Conservation (phyloP, 805 yeast genomes). For the Lipomyces kockii region DNA sequence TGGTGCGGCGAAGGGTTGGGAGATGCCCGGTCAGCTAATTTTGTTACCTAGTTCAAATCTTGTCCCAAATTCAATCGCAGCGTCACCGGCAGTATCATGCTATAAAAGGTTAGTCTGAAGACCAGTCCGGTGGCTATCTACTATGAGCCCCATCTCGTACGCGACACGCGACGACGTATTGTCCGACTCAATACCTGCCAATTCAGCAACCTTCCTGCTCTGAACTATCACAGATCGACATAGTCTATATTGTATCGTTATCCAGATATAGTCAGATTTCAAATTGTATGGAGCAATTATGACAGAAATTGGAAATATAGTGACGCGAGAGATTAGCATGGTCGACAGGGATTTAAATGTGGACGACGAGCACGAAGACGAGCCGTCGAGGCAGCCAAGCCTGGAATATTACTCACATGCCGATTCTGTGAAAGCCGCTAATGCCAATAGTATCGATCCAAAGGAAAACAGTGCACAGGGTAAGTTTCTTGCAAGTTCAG, state of each 20-base stretch:
- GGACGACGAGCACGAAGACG: background rate
- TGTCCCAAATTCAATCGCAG: too few relatives aligned
- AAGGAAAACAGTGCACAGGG: background rate
- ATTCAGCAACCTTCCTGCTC: background rate
- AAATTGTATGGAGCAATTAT: background rate
- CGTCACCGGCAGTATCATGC: too few relatives aligned
- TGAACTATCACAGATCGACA: background rate
- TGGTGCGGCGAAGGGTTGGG: too few relatives aligned
- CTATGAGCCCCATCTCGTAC: too few relatives aligned
- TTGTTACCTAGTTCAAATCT: background rate
- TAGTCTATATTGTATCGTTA: background rate
- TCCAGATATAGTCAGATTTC: background rate
- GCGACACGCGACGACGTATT: too few relatives aligned
- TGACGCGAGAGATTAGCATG: background rate
- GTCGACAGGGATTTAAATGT: background rate
- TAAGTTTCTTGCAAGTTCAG: background rate
- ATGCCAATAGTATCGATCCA: background rate
- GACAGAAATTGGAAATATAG: background rate
- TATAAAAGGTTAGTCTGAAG: too few relatives aligned
- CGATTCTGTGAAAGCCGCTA: background rate
- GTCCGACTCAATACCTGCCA: too few relatives aligned
- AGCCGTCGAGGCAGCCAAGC: background rate
- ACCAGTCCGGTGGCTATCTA: too few relatives aligned
- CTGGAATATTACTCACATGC: background rate
- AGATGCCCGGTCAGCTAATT: background rate